Evolutionary conservation across 495 filamentous ascomycete species (phyloP).

Genomic region (Penicillium roqueforti): DNA sequence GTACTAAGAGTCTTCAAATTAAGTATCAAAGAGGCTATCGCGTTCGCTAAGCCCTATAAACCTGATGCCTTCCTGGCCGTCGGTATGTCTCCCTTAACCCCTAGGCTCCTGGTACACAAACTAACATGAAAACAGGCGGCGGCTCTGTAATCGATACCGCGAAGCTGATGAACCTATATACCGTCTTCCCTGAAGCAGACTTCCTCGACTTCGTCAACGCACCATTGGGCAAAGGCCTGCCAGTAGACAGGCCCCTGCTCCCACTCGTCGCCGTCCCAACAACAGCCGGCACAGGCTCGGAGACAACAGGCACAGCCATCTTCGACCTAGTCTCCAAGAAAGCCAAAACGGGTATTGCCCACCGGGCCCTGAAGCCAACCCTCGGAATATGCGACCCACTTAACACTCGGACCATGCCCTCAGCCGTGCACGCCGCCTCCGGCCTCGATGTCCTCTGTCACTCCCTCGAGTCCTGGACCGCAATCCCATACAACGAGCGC

Average conservation of each 20-base stretch:
- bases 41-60: conserved; percentile 68
- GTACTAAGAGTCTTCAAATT: background rate
- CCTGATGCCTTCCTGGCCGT: conserved; percentile 92
- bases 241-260: conserved; percentile 70
- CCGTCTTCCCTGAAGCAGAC: conserved; percentile 77
- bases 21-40: conserved; percentile 83
- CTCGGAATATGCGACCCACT: conserved; percentile 94
- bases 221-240: conserved; percentile 81
- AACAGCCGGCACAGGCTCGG: conserved; percentile 89
- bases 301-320: conserved; percentile 96
- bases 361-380: conserved; percentile 90
- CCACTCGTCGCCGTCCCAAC: conserved; percentile 93
- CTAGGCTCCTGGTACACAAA: background rate
- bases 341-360: conserved; percentile 93
- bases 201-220: conserved; percentile 98
- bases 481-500: conserved; percentile 86
- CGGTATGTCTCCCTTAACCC: conserved; percentile 43
- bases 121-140: conserved; percentile 35
- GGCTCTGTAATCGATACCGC: conserved; percentile 94
- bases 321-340: conserved; percentile 87
- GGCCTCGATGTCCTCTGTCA: conserved; percentile 95
- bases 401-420: conserved; percentile 92
- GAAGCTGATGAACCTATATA: conserved; percentile 97
- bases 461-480: conserved; percentile 89
- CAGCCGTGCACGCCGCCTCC: conserved; percentile 81